Conservation (phyloP, 2,329 filamentous ascomycete genomes). For the Ustulina deusta region DNA sequence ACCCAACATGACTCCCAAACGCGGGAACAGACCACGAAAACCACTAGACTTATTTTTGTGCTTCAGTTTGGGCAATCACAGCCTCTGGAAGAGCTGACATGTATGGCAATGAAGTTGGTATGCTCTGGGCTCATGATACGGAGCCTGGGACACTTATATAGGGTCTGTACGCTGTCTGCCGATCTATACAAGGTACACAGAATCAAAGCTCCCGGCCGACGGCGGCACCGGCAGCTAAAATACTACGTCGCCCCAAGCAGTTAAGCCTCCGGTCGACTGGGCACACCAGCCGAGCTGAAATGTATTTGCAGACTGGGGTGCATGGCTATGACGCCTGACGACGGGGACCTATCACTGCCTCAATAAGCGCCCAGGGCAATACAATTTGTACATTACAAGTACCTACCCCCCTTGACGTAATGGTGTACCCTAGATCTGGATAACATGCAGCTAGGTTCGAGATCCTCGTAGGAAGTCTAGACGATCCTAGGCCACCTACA, state of each 20-base stretch:
- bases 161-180: neutral
- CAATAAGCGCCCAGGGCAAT: neutral
- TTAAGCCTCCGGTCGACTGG: neutral
- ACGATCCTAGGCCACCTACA: neutral
- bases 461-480: too few species aligned
- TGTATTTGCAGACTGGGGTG: slow-evolving; percentile 15
- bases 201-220: neutral
- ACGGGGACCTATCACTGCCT: neutral
- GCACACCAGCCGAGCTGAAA: slow-evolving; percentile 14
- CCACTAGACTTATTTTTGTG: slow-evolving; percentile 25
- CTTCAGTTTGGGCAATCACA: slow-evolving; percentile 38
- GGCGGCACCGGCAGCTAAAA: neutral
- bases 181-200: neutral
- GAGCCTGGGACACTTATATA: slow-evolving; percentile 13
- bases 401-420: neutral
- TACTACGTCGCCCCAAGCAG: slow-evolving; percentile 2
- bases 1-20: slow-evolving; percentile 32
- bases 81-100: slow-evolving; percentile 23
- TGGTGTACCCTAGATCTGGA: neutral
- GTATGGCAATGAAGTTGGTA: neutral
- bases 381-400: neutral
- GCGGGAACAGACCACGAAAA: slow-evolving; percentile 24
- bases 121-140: neutral
- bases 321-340: slow-evolving; percentile 1
- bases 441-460: neutral